Evolutionary conservation across 306 rosid species (phyloP), one percentile per base, ranked within the genome.

Genomic region (Lathyrus tuberosus): DNA sequence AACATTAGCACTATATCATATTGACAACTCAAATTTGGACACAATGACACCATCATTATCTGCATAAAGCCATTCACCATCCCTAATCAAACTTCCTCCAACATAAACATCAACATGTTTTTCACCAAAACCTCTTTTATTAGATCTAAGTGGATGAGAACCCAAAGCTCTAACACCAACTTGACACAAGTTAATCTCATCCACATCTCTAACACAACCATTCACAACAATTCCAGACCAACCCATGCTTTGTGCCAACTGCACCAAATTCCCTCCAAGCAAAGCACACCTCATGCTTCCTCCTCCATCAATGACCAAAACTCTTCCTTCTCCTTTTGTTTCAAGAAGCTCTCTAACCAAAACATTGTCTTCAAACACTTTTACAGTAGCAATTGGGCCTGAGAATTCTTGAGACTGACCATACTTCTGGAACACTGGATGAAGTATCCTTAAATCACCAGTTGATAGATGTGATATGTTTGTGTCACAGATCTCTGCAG

Each of bases 151-250:
- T 2, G 97, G 97, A 79, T 87, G 71, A 48, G 96, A 73, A 10
- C 80, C 87, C 86, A 91, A 74, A 12, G 97, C 97, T 63, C 93
- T 84, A 11, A 89, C 94, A 2, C 93, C 96, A 64, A 91, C 64
- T 24, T 81, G 83, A 79, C 94, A 91, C 3, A 65, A 84, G 60
- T 82, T 87, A 67, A 89, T 89, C 83, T 91, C 97, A 74, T 86
- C 97, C 3, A 87, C 94, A 72, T 91, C 97, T 81, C 97, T 86
- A 56, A 91, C 41, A 79, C 97, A 91, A 0, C 97, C 97, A 78
- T 88, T 88, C 4, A 91, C 88, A n/a, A 88, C 87, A 38, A 91
- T 76, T 2, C 96, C 97, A 1, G 82, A 65, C 97, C 97, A 91
- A 13, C 91, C 96, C 58, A 15, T 86, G 81, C 31, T 79, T 0